Evolutionary conservation across 2,329 filamentous ascomycete species (phyloP), one percentile per base, ranked within the genome.

Genomic region (Rosellinia necatrix): DNA sequence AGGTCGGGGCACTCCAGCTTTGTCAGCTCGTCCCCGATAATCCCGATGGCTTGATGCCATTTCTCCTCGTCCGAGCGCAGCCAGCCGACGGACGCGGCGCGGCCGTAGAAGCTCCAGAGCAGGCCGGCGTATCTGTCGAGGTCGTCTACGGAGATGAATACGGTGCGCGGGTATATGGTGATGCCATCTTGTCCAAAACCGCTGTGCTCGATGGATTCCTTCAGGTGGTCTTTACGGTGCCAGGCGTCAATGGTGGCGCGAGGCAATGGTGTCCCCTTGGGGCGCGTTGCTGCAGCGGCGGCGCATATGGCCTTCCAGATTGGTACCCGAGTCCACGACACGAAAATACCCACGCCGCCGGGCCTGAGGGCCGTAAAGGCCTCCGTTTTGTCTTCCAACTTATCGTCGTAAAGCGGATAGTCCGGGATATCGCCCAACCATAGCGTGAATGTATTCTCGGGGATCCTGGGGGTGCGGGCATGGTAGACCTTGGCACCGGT

Each of bases 181-280:
- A 53, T 42, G 10, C 53, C 42, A n/a, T 50, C 46, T 12, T 30
- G 27, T n/a, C 35, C 37, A 27, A 52, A 52, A 6, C 54, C 49
- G 5, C 48, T 49, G 13, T 48, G 29, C 27, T 41, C 24, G 6
- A 52, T 21, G 19, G 38, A 24, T 3, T 34, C 21, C 29, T 34
- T 12, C 4, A 53, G 41, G 21, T 30, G 44, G 4, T 49, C 54
- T 7, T 48, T n/a, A 1, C 41, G 7, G 2, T 44, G 53, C 59
- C 59, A 61, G 17, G 53, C 53, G 1, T 56, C 56, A 12, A 50
- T 22, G 9, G 49, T 47, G n/a, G 43, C 56, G 27, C 56, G 56
- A 9, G 53, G 59, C 4, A 56, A 30, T 29, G 40, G 56, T 9
- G 56, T 51, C 10, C 52, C 56, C 12, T 43, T 30, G 12, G 44